phyloP scores from a whole-genome alignment of 805 yeast genomes.

The Cyberlindnera petersonii region DNA sequence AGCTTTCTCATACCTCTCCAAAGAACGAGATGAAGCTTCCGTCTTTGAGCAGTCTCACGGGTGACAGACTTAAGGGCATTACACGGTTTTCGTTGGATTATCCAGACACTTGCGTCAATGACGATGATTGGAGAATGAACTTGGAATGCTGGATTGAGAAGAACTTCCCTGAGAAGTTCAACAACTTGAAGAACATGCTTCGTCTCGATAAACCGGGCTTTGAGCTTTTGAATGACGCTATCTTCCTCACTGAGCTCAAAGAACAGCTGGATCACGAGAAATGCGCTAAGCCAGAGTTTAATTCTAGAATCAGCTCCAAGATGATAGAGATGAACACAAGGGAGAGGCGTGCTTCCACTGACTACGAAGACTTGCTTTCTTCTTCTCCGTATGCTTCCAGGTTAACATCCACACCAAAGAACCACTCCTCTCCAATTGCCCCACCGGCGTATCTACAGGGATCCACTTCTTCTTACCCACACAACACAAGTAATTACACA shows the following conservation, averaged over 20 bases:
- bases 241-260: constrained; percentile 25
- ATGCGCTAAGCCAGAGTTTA: constrained; percentile 27
- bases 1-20: constrained; percentile 1
- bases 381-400: constrained; percentile 3
- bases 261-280: constrained; percentile 23
- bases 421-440: constrained; percentile 12
- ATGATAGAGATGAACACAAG: constrained; percentile 16
- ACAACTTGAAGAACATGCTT: constrained; percentile 36
- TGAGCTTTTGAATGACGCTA: constrained; percentile 28
- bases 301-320: constrained; percentile 29
- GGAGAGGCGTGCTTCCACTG: constrained; percentile 5
- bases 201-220: constrained; percentile 30
- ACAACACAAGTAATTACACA: constrained; percentile 10
- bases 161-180: constrained; percentile 37
- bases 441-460: constrained; percentile 5
- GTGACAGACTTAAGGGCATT: constrained; percentile 18
- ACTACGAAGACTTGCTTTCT: constrained; percentile 1
- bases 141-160: constrained; percentile 38
- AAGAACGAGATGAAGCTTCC: constrained; percentile 5
- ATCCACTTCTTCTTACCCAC: constrained; percentile 2
- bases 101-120: constrained; percentile 35
- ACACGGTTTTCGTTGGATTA: constrained; percentile 22
- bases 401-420: background rate
- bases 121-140: constrained; percentile 43
- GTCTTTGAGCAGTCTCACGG: constrained; percentile 20